A percentile compares a stretch with the other conserved stretches of the same genome.
Conservation (phyloP, 257 asterid species). For the Solanum paucissectum region DNA sequence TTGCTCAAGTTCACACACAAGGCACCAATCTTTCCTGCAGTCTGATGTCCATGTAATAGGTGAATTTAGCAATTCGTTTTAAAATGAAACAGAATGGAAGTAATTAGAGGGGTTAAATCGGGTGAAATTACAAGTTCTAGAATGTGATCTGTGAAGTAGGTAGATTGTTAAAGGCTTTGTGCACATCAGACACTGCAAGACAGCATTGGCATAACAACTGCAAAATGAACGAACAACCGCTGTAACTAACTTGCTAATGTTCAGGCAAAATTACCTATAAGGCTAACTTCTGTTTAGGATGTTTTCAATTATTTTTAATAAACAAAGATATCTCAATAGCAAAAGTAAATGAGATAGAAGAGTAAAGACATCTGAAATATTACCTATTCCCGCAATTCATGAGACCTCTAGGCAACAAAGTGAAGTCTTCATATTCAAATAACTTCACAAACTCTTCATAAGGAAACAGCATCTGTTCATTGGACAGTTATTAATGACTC, state of each 20-base stretch:
- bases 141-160: slow-evolving; percentile 70
- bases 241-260: not conserved
- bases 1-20: slow-evolving; percentile 80
- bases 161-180: slow-evolving; percentile 71
- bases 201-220: slow-evolving; percentile 94
- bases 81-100: not conserved
- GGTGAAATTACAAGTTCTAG: slow-evolving; percentile 45
- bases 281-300: not conserved
- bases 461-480: slow-evolving; percentile 71
- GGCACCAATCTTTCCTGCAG: slow-evolving; percentile 73
- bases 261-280: not conserved
- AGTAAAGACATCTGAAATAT: not conserved
- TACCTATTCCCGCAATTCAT: slow-evolving; percentile 85
- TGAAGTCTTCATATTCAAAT: slow-evolving; percentile 50
- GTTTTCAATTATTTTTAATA: not conserved
- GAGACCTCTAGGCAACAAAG: slow-evolving; percentile 60
- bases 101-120: not conserved
- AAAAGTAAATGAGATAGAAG: not conserved
- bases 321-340: not conserved
- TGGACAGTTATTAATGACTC: not conserved
- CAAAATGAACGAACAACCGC: slow-evolving; percentile 2
- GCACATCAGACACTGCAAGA: slow-evolving; percentile 74
- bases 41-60: slow-evolving; percentile 25
- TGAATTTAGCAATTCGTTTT: not conserved
- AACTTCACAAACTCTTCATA: slow-evolving; percentile 77